Evolutionary conservation across 208 protist species (phyloP).

Genomic region (Strigomonas culicis): DNA sequence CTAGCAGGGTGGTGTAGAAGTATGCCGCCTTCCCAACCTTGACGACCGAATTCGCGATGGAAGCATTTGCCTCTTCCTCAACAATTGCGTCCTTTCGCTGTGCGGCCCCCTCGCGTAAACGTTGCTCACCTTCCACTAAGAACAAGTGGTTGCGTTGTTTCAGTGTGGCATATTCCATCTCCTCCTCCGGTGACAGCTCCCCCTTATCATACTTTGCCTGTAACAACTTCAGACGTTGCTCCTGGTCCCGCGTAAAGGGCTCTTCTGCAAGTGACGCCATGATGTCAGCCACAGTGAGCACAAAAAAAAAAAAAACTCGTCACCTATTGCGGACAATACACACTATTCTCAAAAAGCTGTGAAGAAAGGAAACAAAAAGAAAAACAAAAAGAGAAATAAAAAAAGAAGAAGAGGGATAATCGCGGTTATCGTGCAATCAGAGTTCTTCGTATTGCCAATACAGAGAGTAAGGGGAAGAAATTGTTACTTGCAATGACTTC

Average conservation of each 20-base stretch:
- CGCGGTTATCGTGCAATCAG: too few species aligned
- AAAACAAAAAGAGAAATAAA: not conserved
- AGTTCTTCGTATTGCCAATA: too few species aligned
- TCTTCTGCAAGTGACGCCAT: not conserved
- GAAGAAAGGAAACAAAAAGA: not conserved
- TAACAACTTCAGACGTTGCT: slow-evolving; percentile 34
- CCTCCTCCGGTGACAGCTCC: slow-evolving; percentile 30
- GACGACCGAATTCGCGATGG: slow-evolving; percentile 27
- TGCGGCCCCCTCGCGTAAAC: slow-evolving; percentile 23
- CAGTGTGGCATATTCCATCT: slow-evolving; percentile 34
- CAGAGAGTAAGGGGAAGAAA: too few species aligned
- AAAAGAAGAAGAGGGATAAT: too few species aligned
- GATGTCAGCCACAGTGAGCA: too few species aligned
- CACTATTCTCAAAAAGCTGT: too few species aligned
- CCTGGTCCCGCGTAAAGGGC: slow-evolving; percentile 53
- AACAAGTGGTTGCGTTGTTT: slow-evolving; percentile 48
- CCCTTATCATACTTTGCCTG: slow-evolving; percentile 16
- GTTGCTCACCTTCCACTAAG: slow-evolving; percentile 47
- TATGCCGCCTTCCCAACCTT: slow-evolving; percentile 60
- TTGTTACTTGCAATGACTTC: too few species aligned
- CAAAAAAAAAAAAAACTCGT: too few species aligned
- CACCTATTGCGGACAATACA: too few species aligned
- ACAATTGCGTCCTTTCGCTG: not conserved
- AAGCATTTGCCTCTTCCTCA: not conserved
- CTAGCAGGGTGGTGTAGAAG: slow-evolving; percentile 80